Conservation (phyloP, 2,329 filamentous ascomycete genomes). For the Bipolaris oryzae region DNA sequence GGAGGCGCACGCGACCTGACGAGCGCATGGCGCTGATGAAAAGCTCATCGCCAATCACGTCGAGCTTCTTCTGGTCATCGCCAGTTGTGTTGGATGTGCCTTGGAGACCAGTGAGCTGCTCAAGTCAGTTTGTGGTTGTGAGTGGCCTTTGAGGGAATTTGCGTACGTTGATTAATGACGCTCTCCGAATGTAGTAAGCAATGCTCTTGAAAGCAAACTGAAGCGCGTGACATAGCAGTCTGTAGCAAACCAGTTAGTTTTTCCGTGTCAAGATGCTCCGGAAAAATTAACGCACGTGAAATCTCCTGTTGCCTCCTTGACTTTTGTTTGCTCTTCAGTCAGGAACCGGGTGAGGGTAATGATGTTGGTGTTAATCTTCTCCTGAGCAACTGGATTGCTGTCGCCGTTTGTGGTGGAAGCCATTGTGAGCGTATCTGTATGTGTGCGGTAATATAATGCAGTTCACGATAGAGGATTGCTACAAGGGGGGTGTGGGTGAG, state of each 20-base stretch:
- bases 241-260: conserved; percentile 47
- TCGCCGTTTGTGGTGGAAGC: conserved; percentile 53
- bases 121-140: conserved; percentile 20
- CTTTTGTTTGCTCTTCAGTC: conserved; percentile 92
- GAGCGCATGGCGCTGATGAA: conserved; percentile 96
- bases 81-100: conserved; percentile 94
- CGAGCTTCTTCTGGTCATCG: conserved; percentile 99
- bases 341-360: conserved; percentile 94
- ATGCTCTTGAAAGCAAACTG: conserved; percentile 99
- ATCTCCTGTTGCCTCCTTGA: conserved; percentile 94
- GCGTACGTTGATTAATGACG: conserved; percentile 80
- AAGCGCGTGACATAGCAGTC: conserved; percentile 92
- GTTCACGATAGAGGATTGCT: background rate
- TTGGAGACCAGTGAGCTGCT: conserved; percentile 81
- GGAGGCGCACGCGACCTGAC: conserved; percentile 84
- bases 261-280: background rate
- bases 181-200: conserved; percentile 97
- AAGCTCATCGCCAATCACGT: conserved; percentile 97
- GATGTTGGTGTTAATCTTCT: conserved; percentile 94
- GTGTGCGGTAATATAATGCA: background rate
- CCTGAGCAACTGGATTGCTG: conserved; percentile 61
- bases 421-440: conserved; percentile 36
- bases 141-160: background rate
- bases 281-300: conserved; percentile 75
- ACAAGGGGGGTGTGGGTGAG: background rate